Base-by-base conservation (phyloP, 441 rosid species). In the Gossypium armourianum region DNA sequence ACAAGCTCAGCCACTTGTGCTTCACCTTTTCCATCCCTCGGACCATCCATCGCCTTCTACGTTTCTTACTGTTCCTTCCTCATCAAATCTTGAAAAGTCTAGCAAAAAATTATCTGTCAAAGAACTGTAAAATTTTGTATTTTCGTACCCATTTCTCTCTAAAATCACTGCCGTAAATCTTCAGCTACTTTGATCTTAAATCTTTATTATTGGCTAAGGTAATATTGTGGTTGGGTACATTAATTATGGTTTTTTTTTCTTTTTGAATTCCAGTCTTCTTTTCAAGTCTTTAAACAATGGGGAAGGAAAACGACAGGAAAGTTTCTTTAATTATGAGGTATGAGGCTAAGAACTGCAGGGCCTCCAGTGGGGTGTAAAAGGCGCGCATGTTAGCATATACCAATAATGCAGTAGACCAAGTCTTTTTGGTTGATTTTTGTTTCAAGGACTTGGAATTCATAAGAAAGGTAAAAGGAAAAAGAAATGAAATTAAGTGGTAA, bases 351-450 rank as follows among this genome's bases (percentile, higher is more conserved):
- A 62, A 43, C 29, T 63, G 54, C 54, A 63, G 52, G 52, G 4
- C 21, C 68, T 43, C 54, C 68, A 43, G 20, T 63, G 53, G 68
- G 29, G 52, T 40, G 68, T 6, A 43, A 65, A 64, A 21, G 21
- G 69, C 40, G 69, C 40, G 69, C 69, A 21, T 23, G n/a, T 65
- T 65, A 47, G 69, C 56, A 23, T 7, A 2, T 4, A n/a, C n/a
- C 40, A 47, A 47, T 65, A 65, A 65, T 65, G 49, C 20, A 23
- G 56, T 23, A 45, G 69, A 65, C 56, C 21, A 65, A 16, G 69
- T 65, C 21, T 21, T 47, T 47, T 4, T 43, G 50, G 19, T 8
- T 57, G 9, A 0, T 7, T 16, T 62, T 36, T 17, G 50, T 62
- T 8, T 17, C 23, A 6, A 32, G 3, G 24, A 62, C 7, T 40